Percentiles rank a stretch among this genome's conserved stretches.
Evolutionary conservation across 2,329 filamentous ascomycete genomes (phyloP).

Genomic region (Xenoacremonium recifei): DNA sequence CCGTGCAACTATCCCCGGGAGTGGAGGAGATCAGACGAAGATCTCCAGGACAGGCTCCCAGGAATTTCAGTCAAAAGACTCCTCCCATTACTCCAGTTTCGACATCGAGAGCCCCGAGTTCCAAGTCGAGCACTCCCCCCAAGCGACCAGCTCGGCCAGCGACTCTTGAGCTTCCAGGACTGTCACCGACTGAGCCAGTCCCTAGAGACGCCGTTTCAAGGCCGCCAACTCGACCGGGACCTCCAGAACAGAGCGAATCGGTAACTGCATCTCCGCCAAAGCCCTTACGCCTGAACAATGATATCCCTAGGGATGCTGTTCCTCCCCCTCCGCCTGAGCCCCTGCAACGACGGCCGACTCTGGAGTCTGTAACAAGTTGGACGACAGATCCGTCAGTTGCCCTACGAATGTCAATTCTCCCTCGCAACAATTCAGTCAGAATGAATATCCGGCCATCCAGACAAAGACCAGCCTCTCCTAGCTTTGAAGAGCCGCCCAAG

Average conservation of each 20-base stretch:
- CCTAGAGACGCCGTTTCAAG: not conserved
- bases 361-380: constrained; percentile 8
- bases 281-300: too few species aligned
- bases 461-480: constrained; percentile 19
- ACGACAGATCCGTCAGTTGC: constrained; percentile 24
- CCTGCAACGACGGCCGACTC: not conserved
- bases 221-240: too few species aligned
- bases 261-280: too few species aligned
- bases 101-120: not conserved
- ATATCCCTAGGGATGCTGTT: too few species aligned
- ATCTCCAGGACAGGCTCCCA: constrained; percentile 43
- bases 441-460: constrained; percentile 31
- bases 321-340: too few species aligned
- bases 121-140: not conserved
- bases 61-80: not conserved
- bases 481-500: constrained; percentile 16
- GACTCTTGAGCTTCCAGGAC: not conserved
- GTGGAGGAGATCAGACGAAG: constrained; percentile 49
- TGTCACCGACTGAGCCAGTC: not conserved
- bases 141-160: not conserved
- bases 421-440: constrained; percentile 31
- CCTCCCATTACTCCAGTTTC: constrained; percentile 1
- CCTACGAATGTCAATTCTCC: constrained; percentile 21
- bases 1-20: constrained; percentile 50
- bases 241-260: too few species aligned